These are phyloP conservation scores for Ascobolus immersus DNA, from an alignment of 495 filamentous ascomycete genomes.

Conservation along the genomic window DNA sequence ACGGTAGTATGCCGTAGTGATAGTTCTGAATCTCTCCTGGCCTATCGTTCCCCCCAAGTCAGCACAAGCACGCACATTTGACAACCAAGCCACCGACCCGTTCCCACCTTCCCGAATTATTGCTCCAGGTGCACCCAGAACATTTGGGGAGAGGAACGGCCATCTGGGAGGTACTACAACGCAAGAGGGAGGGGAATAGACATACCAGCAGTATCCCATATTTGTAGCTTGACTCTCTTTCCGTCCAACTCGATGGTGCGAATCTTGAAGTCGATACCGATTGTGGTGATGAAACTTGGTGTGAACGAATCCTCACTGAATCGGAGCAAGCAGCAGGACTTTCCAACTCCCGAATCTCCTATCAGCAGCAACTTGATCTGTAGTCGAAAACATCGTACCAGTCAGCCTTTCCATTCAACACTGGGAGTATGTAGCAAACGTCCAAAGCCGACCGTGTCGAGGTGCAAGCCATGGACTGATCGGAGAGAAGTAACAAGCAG, in stretches of 20 bases:
- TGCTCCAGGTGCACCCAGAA: too few relatives aligned
- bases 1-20: slow-evolving; percentile 95
- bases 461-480: background rate
- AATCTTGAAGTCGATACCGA: slow-evolving; percentile 99
- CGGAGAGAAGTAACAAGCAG: too few relatives aligned
- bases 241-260: slow-evolving; percentile 94
- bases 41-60: too few relatives aligned
- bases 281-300: slow-evolving; percentile 96
- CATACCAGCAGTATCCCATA: slow-evolving; percentile 80
- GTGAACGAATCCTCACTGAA: slow-evolving; percentile 99
- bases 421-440: background rate
- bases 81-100: too few relatives aligned
- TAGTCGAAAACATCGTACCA: slow-evolving; percentile 3
- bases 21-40: slow-evolving; percentile 92
- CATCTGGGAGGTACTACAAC: too few relatives aligned
- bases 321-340: slow-evolving; percentile 91
- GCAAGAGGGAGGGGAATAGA: background rate
- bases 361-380: slow-evolving; percentile 98
- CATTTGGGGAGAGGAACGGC: too few relatives aligned
- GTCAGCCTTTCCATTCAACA: slow-evolving; percentile 2
- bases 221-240: slow-evolving; percentile 95
- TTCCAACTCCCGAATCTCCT: slow-evolving; percentile 91
- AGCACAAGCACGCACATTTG: too few relatives aligned
- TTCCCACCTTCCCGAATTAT: too few relatives aligned
- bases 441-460: slow-evolving; percentile 1